Evolutionary conservation across 192 early-diverging fungal species (phyloP).

Genomic region (Gonapodya prolifera): DNA sequence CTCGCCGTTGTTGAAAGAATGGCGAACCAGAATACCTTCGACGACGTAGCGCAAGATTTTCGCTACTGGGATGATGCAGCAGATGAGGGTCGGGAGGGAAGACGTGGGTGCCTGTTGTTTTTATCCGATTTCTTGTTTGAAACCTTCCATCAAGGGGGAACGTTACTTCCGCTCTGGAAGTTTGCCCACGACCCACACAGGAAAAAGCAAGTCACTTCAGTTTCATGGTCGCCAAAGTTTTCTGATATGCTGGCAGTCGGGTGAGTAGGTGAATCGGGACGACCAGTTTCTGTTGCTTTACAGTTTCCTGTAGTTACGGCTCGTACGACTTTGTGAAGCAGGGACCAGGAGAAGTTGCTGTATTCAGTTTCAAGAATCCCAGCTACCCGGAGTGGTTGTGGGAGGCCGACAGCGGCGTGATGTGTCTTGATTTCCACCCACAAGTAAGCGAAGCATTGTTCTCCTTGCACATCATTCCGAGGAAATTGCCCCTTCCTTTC

Average conservation of each 20-base stretch:
- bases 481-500: background rate
- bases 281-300: too few species aligned
- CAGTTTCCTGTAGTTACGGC: too few species aligned
- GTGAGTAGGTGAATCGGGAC: too few species aligned
- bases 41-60: conserved; percentile 50
- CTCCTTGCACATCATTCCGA: background rate
- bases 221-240: conserved; percentile 41
- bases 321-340: conserved; percentile 49
- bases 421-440: conserved; percentile 45
- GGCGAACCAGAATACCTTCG: conserved; percentile 56
- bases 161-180: conserved; percentile 43
- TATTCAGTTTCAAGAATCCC: conserved; percentile 48
- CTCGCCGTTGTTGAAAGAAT: conserved; percentile 43
- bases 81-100: conserved; percentile 37
- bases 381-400: conserved; percentile 45
- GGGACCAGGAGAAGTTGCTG: conserved; percentile 46
- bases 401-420: conserved; percentile 39
- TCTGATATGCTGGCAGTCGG: conserved; percentile 44
- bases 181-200: conserved; percentile 45
- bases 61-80: conserved; percentile 55
- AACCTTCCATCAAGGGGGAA: conserved; percentile 20
- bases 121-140: background rate
- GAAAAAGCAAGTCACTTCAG: conserved; percentile 41
- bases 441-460: conserved; percentile 21
- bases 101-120: conserved; percentile 17